Conservation (phyloP, 2,329 filamentous ascomycete species). For the Corynespora cassiicola region DNA sequence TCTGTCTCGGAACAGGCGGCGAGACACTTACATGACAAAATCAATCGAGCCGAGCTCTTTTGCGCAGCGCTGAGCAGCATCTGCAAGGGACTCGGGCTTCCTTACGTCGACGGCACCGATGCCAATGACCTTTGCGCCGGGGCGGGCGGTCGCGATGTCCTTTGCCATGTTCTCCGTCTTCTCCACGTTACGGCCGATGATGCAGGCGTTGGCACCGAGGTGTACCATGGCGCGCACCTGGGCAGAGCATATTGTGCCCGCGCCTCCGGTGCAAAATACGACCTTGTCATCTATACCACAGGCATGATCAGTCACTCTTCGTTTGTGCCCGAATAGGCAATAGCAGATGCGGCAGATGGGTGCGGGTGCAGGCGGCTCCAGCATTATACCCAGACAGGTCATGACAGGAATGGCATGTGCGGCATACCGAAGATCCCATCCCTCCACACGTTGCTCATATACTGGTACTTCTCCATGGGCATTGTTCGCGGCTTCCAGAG, state of each 20-base stretch:
- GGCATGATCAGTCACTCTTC: too few species aligned
- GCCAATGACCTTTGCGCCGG: conserved; percentile 83
- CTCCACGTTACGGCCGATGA: conserved; percentile 85
- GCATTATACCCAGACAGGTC: too few species aligned
- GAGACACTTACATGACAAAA: conserved; percentile 86
- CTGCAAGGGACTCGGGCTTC: conserved; percentile 69
- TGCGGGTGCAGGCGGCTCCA: too few species aligned
- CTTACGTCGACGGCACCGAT: conserved; percentile 77
- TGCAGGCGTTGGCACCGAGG: conserved; percentile 91
- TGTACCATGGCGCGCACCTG: conserved; percentile 91
- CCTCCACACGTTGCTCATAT: conserved; percentile 83
- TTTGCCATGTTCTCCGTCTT: conserved; percentile 84
- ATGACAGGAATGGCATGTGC: neutral
- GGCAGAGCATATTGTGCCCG: conserved; percentile 90
- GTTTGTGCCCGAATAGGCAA: too few species aligned
- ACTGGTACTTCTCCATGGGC: conserved; percentile 74
- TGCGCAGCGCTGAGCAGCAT: conserved; percentile 79
- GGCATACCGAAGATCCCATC: conserved; percentile 82
- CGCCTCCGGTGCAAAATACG: conserved; percentile 93
- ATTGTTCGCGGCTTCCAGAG: conserved; percentile 54
- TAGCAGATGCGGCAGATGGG: too few species aligned
- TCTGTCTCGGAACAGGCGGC: too few species aligned
- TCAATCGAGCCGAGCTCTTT: conserved; percentile 88
- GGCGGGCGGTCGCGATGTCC: conserved; percentile 80
- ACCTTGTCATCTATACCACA: conserved; percentile 83